These are phyloP conservation scores for Mucuna pruriens DNA, from an alignment of 306 rosid species.

Conservation along the genomic window DNA sequence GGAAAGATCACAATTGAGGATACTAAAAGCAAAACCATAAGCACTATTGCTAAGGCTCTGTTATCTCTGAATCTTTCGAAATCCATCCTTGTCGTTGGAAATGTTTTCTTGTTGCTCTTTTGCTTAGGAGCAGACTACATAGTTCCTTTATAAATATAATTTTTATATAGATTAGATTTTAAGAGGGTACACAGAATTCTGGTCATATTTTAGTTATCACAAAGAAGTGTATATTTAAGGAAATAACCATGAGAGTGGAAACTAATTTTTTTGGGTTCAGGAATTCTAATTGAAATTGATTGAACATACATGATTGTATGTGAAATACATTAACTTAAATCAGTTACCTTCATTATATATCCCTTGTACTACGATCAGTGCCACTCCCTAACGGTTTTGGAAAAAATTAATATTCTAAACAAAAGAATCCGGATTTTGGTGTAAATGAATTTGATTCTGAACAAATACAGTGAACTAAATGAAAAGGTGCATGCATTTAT, in stretches of 20 bases:
- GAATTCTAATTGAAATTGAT: background rate
- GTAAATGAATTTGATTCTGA: background rate
- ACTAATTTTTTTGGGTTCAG: background rate
- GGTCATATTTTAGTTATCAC: background rate
- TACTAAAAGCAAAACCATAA: constrained; percentile 38
- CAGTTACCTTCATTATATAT: background rate
- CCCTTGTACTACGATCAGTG: background rate
- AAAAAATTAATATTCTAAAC: background rate
- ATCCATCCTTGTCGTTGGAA: constrained; percentile 27
- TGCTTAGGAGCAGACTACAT: too few species aligned
- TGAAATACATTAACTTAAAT: background rate
- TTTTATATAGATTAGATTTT: constrained; percentile 5
- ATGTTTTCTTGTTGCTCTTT: background rate
- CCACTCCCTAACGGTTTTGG: background rate
- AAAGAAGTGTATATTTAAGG: background rate
- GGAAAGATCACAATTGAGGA: constrained; percentile 39
- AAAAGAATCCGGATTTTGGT: background rate
- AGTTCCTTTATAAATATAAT: background rate
- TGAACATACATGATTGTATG: background rate
- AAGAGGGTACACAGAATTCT: background rate
- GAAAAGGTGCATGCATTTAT: background rate
- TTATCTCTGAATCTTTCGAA: constrained; percentile 16
- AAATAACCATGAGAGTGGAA: background rate
- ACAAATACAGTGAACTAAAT: background rate
- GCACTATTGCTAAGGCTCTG: constrained; percentile 26